Conservation (phyloP, 2,329 filamentous ascomycete species). For the Aspergillus brasiliensis region DNA sequence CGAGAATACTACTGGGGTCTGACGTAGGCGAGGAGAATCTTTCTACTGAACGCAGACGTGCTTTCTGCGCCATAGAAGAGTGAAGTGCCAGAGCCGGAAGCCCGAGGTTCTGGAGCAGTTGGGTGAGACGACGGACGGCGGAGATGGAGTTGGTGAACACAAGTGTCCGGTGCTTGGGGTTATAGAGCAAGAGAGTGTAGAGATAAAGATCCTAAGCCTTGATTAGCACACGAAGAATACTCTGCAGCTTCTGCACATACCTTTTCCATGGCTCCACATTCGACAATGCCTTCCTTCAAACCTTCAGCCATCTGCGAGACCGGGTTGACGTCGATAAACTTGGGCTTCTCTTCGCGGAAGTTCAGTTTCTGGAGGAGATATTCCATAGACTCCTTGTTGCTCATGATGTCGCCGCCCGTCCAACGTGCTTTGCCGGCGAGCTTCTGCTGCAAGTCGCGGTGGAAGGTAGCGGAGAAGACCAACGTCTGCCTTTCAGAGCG, state of each 20-base stretch:
- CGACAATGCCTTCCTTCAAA: constrained; percentile 84
- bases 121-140: constrained; percentile 80
- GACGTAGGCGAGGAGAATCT: constrained; percentile 69
- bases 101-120: constrained; percentile 79
- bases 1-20: constrained; percentile 67
- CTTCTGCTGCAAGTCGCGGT: constrained; percentile 88
- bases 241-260: constrained; percentile 44
- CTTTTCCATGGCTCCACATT: constrained; percentile 93
- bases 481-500: constrained; percentile 70
- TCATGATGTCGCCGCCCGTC: constrained; percentile 61
- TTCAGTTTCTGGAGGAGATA: constrained; percentile 88
- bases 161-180: constrained; percentile 77
- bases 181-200: constrained; percentile 81
- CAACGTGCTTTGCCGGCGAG: constrained; percentile 74
- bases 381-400: constrained; percentile 81
- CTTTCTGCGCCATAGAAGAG: constrained; percentile 94
- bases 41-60: constrained; percentile 88
- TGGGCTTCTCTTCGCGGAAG: constrained; percentile 80
- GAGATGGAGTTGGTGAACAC: constrained; percentile 97
- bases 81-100: constrained; percentile 78
- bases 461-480: constrained; percentile 95
- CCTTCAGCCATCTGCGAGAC: constrained; percentile 82
- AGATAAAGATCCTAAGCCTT: constrained; percentile 76
- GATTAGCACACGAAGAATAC: constrained; percentile 1
- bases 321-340: constrained; percentile 91